Base-by-base conservation (phyloP, 345 rosid species). In the Eucalyptus grandis region DNA sequence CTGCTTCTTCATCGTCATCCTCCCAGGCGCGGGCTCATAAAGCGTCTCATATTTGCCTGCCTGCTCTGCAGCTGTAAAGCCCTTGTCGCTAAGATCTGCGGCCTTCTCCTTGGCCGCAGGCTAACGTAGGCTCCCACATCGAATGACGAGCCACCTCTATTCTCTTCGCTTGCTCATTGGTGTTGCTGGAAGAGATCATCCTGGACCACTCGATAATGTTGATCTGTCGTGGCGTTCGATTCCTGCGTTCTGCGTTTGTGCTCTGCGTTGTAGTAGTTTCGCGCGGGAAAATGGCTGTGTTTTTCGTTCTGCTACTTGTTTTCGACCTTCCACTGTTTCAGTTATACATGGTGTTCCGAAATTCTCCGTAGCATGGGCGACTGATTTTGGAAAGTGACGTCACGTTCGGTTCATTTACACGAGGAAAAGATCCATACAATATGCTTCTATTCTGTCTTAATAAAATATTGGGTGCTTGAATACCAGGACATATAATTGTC, bases 361-460 rank as follows among this genome's bases (percentile, higher is more conserved):
- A 5, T 72, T 69, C 44, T 31, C 11, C 10, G 40, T n/a, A 53
- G 24, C 56, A 53, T 53, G 56, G 56, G 56, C 10, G 56, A 53
- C 24, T 53, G 56, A 53, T 53, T 3, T 53, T 53, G 56, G 56
- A 53, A 53, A 53, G 56, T 53, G 10, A 19, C 24, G 56, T 53
- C 56, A 53, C 0, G 56, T 53, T 53, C 56, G 24, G 56, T 7
- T 53, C 56, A 53, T 19, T 24, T 7, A 0, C 24, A 53, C 0
- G 56, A 53, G 56, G 56, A 53, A 19, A 19, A 53, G 56, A 53
- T 53, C 24, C 56, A 19, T 0, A 19, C 24, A 19, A 53, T 19
- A 19, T n/a, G n/a, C n/a, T n/a, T n/a, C n/a, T n/a, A n/a, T n/a
- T n/a, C n/a, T n/a, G n/a, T n/a, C n/a, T n/a, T n/a, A n/a, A n/a